Percentiles rank a stretch among this genome's conserved stretches.
phyloP scores from a whole-genome alignment of 106 monocot species.

The Gastrodia elata region DNA sequence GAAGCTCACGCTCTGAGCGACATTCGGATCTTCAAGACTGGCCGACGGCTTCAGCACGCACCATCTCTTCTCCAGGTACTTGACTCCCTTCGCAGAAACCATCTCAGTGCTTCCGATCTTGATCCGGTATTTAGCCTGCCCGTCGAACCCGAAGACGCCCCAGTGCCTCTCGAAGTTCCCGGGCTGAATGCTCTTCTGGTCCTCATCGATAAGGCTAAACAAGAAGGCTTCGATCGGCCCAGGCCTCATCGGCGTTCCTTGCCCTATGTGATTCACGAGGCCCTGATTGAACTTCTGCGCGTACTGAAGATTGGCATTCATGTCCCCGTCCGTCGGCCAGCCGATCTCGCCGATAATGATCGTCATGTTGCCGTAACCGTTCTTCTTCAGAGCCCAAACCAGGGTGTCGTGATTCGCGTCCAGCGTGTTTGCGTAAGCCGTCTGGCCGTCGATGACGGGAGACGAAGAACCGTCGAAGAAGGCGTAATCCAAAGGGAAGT shows the following conservation, averaged over 20 bases:
- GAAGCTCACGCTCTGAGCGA: constrained; percentile 54
- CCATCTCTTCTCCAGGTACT: constrained; percentile 59
- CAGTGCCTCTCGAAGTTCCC: constrained; percentile 90
- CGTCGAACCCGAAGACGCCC: constrained; percentile 73
- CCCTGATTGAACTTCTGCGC: constrained; percentile 77
- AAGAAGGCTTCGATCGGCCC: constrained; percentile 62
- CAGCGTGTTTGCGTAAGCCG: constrained; percentile 54
- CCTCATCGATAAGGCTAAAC: constrained; percentile 82
- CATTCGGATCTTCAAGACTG: constrained; percentile 29
- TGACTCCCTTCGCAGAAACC: constrained; percentile 38
- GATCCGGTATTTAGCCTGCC: constrained; percentile 52
- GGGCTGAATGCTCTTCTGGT: constrained; percentile 73
- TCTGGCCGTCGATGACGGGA: constrained; percentile 34
- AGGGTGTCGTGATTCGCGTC: constrained; percentile 89
- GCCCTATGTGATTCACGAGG: constrained; percentile 42
- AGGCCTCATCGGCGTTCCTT: constrained; percentile 69
- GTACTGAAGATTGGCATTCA: constrained; percentile 46
- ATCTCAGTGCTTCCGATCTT: constrained; percentile 33
- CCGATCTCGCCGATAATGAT: constrained; percentile 79
- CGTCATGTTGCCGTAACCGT: constrained; percentile 63
- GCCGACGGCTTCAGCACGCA: constrained; percentile 65
- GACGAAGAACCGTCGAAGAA: constrained; percentile 61
- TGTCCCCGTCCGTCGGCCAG: constrained; percentile 84
- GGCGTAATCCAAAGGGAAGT: constrained; percentile 80
- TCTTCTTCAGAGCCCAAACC: constrained; percentile 62